A percentile compares a stretch with the other conserved stretches of the same genome.
These are phyloP conservation scores for Suillus weaverae DNA, from an alignment of 768 basidiomycete genomes.

Conservation along the genomic window DNA sequence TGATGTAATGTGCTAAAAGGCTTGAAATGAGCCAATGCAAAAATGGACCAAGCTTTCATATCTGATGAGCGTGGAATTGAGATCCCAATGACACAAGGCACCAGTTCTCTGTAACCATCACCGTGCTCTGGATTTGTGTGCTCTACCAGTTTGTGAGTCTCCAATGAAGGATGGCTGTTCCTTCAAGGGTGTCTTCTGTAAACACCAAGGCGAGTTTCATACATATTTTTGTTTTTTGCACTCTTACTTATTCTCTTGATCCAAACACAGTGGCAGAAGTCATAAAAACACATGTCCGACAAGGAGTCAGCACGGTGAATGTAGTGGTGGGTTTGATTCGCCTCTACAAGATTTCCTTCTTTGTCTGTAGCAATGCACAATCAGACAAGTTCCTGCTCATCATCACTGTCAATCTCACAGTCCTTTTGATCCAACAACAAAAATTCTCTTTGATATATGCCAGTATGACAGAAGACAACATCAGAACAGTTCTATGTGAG, in stretches of 20 bases:
- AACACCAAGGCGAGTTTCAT: not conserved
- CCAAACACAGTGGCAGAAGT: constrained; percentile 23
- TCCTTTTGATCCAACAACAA: not conserved
- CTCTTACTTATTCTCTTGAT: constrained; percentile 10
- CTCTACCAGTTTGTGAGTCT: constrained; percentile 17
- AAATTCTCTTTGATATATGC: constrained; percentile 4
- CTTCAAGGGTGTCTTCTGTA: not conserved
- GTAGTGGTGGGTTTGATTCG: constrained; percentile 32
- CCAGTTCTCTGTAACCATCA: not conserved
- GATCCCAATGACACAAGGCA: constrained; percentile 19
- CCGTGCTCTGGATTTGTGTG: constrained; percentile 1
- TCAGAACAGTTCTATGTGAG: constrained; percentile 31
- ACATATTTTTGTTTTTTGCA: constrained; percentile 1
- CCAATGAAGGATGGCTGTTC: constrained; percentile 1
- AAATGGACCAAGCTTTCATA: not conserved
- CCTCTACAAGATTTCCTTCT: constrained; percentile 14
- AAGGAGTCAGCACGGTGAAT: constrained; percentile 16
- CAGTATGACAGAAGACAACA: constrained; percentile 22
- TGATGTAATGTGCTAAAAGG: no score
- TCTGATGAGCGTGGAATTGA: constrained; percentile 11
- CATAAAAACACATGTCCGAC: constrained; percentile 25
- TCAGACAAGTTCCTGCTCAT: constrained; percentile 2
- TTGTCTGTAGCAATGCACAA: not conserved
- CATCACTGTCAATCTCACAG: not conserved
- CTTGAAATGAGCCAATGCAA: constrained; percentile 3